These are phyloP conservation scores for Aspergillus pseudoglaucus DNA, from an alignment of 2,329 filamentous ascomycete genomes.

Conservation along the genomic window DNA sequence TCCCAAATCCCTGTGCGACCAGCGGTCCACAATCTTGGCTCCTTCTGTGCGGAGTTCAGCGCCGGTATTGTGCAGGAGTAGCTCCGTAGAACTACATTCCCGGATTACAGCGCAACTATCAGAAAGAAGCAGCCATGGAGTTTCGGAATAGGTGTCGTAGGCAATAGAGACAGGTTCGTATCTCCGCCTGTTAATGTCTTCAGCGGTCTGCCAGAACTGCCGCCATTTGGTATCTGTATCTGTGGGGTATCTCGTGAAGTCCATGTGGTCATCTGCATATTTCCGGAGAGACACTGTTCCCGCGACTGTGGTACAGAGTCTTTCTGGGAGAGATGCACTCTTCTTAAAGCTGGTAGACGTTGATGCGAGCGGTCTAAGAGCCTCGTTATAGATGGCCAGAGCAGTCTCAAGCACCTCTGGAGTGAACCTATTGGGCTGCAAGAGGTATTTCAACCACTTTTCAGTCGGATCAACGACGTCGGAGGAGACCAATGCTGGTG, in stretches of 20 bases:
- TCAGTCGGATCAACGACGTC: slow-evolving; percentile 68
- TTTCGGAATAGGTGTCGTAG: slow-evolving; percentile 62
- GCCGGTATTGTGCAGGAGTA: slow-evolving; percentile 62
- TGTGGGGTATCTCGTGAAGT: slow-evolving; percentile 67
- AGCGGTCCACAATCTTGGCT: slow-evolving; percentile 34
- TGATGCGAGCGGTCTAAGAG: slow-evolving; percentile 37
- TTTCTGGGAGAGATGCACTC: slow-evolving; percentile 61
- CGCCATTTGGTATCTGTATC: slow-evolving; percentile 81
- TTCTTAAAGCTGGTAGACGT: slow-evolving; percentile 38
- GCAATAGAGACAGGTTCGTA: slow-evolving; percentile 74
- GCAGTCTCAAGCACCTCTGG: slow-evolving; percentile 75
- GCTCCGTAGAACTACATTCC: slow-evolving; percentile 71
- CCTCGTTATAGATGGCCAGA: slow-evolving; percentile 71
- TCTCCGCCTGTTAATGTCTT: slow-evolving; percentile 79
- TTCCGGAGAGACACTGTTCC: slow-evolving; percentile 62
- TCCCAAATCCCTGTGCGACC: slow-evolving; percentile 38
- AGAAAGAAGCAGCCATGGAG: slow-evolving; percentile 78
- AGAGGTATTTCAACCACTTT: slow-evolving; percentile 77
- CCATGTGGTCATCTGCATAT: slow-evolving; percentile 57
- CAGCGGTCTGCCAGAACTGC: slow-evolving; percentile 76
- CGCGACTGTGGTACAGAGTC: slow-evolving; percentile 66
- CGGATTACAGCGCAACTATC: slow-evolving; percentile 75
- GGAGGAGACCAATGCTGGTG: slow-evolving; percentile 54
- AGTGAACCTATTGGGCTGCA: slow-evolving; percentile 77
- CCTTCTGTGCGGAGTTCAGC: slow-evolving; percentile 31